A percentile compares a stretch with the other conserved stretches of the same genome.
These are phyloP conservation scores for Erigeron philadelphicus DNA, from an alignment of 140 eudicot species.

Conservation along the genomic window DNA sequence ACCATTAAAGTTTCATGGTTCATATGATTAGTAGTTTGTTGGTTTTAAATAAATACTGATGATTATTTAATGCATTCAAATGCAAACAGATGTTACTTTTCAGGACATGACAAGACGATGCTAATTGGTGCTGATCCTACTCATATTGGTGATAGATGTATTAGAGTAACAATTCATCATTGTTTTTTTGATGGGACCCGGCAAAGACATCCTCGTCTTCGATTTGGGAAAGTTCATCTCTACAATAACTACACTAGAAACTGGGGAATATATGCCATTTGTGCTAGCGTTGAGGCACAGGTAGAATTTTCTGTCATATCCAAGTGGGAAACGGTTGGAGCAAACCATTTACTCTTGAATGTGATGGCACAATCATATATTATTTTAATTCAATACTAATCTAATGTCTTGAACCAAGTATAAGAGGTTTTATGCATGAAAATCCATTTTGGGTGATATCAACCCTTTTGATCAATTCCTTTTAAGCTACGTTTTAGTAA, in stretches of 20 bases:
- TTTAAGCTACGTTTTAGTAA: not conserved
- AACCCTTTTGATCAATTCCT: not conserved
- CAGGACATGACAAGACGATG: conserved; percentile 78
- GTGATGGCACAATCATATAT: too few species aligned
- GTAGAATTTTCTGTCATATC: conserved; percentile 14
- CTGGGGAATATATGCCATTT: conserved; percentile 83
- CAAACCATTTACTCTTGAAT: too few species aligned
- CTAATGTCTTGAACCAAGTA: not conserved
- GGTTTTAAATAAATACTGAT: not conserved
- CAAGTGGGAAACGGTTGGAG: not conserved
- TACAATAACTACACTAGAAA: conserved; percentile 82
- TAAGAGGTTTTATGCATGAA: not conserved
- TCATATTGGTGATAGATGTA: conserved; percentile 75
- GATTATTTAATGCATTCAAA: not conserved
- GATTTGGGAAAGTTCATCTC: conserved; percentile 89
- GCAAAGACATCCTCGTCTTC: conserved; percentile 84
- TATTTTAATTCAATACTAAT: too few species aligned
- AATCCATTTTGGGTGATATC: not conserved
- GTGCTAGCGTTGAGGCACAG: conserved; percentile 95
- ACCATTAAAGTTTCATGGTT: too few species aligned
- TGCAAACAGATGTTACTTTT: conserved; percentile 62
- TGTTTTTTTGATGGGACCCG: conserved; percentile 92
- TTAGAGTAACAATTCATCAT: conserved; percentile 84
- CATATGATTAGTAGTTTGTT: too few species aligned
- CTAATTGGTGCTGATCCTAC: conserved; percentile 90